phyloP scores from a whole-genome alignment of 169 alveolate species.

The Theileria luwenshuni region DNA sequence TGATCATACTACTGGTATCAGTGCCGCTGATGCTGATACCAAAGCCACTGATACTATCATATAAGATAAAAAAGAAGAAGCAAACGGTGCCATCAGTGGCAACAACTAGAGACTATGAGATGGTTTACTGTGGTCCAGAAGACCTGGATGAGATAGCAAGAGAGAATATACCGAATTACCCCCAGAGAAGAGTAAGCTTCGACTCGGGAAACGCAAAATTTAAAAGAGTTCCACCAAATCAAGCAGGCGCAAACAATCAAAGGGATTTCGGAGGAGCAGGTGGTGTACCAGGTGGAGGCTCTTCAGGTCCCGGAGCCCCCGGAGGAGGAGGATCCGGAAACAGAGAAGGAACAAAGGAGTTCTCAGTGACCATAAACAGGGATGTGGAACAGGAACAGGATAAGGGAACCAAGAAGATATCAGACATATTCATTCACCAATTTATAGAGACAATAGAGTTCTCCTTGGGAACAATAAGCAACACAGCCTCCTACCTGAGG shows the following conservation, averaged over 20 bases:
- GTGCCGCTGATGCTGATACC: slow-evolving; percentile 95
- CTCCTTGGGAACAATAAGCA: slow-evolving; percentile 95
- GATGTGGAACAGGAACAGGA: slow-evolving; percentile 64
- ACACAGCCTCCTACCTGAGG: slow-evolving; percentile 99
- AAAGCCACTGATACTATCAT: slow-evolving; percentile 84
- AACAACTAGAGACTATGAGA: slow-evolving; percentile 51
- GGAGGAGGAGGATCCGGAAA: slow-evolving; percentile 71
- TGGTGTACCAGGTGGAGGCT: slow-evolving; percentile 46
- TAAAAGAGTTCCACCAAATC: neutral
- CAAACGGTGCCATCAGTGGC: slow-evolving; percentile 8
- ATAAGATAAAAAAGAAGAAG: slow-evolving; percentile 11
- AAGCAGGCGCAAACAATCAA: neutral
- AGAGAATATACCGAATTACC: slow-evolving; percentile 32
- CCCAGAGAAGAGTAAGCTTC: slow-evolving; percentile 6
- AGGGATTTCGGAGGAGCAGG: no score
- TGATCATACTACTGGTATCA: slow-evolving; percentile 83
- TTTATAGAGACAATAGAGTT: slow-evolving; percentile 98
- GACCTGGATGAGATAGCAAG: slow-evolving; percentile 35
- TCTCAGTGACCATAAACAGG: slow-evolving; percentile 51
- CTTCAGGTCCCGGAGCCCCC: no score
- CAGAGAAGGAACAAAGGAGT: no score
- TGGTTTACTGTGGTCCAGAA: slow-evolving; percentile 65
- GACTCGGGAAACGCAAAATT: slow-evolving; percentile 16
- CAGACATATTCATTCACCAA: slow-evolving; percentile 93
- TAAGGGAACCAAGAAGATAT: slow-evolving; percentile 68